Percentiles rank a stretch among this genome's conserved stretches.
Conservation (phyloP, 768 basidiomycete species). For the Trametes meyenii region DNA sequence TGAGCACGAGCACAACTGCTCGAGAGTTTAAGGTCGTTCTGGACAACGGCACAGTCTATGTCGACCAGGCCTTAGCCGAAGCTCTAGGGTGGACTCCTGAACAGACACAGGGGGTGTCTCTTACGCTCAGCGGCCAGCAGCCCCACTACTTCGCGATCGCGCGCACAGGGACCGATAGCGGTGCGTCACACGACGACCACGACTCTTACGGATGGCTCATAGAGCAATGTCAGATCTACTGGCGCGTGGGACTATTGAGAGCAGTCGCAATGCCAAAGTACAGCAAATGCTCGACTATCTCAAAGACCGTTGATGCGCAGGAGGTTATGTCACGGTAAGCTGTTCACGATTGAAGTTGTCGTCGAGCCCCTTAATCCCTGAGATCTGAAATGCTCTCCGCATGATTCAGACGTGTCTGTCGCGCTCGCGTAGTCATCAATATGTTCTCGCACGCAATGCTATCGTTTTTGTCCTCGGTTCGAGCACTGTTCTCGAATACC, state of each 20-base stretch:
- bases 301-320: conserved; percentile 15
- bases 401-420: no score
- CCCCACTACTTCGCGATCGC: conserved; percentile 29
- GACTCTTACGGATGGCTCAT: no score
- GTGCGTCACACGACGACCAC: conserved; percentile 2
- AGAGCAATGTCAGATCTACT: conserved; percentile 16
- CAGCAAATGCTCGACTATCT: conserved; percentile 20
- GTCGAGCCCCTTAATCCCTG: no score
- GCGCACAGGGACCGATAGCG: conserved; percentile 24
- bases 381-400: no score
- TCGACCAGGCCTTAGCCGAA: conserved; percentile 25
- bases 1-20: conserved; percentile 11
- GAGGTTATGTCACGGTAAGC: background rate
- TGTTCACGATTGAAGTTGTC: background rate
- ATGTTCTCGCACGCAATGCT: no score
- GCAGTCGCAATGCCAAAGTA: conserved; percentile 17
- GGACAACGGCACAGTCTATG: conserved; percentile 28
- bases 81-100: conserved; percentile 26
- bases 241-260: conserved; percentile 19
- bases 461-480: no score
- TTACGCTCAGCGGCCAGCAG: conserved; percentile 25
- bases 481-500: no score
- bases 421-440: no score
- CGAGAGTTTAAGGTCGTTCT: conserved; percentile 29
- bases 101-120: conserved; percentile 4